Evolutionary conservation across 768 basidiomycete species (phyloP).

Genomic region (Austroboletus eburneus): DNA sequence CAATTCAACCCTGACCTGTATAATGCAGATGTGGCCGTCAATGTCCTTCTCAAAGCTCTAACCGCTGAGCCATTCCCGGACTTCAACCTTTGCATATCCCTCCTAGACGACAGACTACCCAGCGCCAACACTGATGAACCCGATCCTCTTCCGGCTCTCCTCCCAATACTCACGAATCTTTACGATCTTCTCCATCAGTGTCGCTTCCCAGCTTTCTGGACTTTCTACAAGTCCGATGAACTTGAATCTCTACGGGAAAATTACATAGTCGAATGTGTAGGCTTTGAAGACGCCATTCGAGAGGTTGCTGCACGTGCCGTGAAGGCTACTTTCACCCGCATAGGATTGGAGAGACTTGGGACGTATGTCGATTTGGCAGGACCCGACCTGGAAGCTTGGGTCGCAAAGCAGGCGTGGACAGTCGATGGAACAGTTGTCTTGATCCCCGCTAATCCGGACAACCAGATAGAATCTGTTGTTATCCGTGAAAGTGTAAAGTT

Average conservation of each 20-base stretch:
- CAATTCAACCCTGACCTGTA: constrained; percentile 94
- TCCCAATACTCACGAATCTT: constrained; percentile 64
- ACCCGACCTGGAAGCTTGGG: constrained; percentile 52
- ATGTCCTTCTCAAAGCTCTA: constrained; percentile 91
- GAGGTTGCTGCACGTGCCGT: constrained; percentile 76
- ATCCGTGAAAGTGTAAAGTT: constrained; percentile 81
- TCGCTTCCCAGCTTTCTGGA: constrained; percentile 87
- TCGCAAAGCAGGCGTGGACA: constrained; percentile 65
- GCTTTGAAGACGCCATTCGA: constrained; percentile 81
- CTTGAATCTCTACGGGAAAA: constrained; percentile 75
- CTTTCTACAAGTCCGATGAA: constrained; percentile 62
- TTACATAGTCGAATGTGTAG: constrained; percentile 78
- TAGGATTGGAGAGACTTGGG: constrained; percentile 60
- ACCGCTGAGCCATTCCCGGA: constrained; percentile 84
- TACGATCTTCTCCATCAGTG: constrained; percentile 75
- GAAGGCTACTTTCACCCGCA: constrained; percentile 72
- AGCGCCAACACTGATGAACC: constrained; percentile 66
- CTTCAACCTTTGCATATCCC: constrained; percentile 90
- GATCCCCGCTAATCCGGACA: constrained; percentile 81
- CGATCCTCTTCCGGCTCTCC: constrained; percentile 69
- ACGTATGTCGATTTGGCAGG: constrained; percentile 72
- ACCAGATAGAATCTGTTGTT: constrained; percentile 81
- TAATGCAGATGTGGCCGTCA: constrained; percentile 89
- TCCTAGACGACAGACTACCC: constrained; percentile 72
- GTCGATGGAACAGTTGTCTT: constrained; percentile 56